Base-by-base conservation (phyloP, 331 rosid genomes). In the Rosa hybrid region DNA sequence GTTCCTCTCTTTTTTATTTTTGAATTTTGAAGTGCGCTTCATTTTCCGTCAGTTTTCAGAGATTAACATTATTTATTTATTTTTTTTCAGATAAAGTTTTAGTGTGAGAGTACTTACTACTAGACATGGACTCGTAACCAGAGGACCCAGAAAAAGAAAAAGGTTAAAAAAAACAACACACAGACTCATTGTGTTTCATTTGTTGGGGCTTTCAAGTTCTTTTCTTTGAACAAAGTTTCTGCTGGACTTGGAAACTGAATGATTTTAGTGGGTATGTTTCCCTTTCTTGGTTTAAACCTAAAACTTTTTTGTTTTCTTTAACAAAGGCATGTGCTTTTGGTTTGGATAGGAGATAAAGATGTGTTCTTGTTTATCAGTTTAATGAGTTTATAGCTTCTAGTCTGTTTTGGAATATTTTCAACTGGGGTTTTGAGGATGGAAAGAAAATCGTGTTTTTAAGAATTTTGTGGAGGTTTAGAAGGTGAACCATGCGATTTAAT, bases 51-150 rank as follows among this genome's bases (percentile, higher is more conserved):
- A 77, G 84, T 56, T 81, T 80, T 77, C 69, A 25, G 68, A 80
- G 86, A 76, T 80, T 71, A 82, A 45, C 81, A 77, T 46, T 81
- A 76, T 81, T 72, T 27, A 72, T 74, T 71, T 77, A 56, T 78
- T 62, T 74, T 56, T 78, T 70, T 74, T 56, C 69, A 57, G 89
- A 83, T 82, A 76, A 50, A 65, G 60, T 46, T 67, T 49, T 42
- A 56, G 82, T 45, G 83, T 44, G 74, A 79, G 69, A 78, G 56
- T 63, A 65, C 45, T 30, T 67, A 34, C 71, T 67, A 67, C 71
- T 34, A 67, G 71, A 38, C 71, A 67, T 67, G 71, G 46, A 67
- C 71, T 34, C 71, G 71, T 30, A 67, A 67, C 6, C 23, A 67
- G 39, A 34, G 71, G 48, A 38, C 48, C 46, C 71, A 6, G 21